A percentile compares a stretch with the other conserved stretches of the same genome.
Evolutionary conservation across 1,284 basidiomycete genomes (phyloP).

Genomic region (Cryptococcus hybrid): DNA sequence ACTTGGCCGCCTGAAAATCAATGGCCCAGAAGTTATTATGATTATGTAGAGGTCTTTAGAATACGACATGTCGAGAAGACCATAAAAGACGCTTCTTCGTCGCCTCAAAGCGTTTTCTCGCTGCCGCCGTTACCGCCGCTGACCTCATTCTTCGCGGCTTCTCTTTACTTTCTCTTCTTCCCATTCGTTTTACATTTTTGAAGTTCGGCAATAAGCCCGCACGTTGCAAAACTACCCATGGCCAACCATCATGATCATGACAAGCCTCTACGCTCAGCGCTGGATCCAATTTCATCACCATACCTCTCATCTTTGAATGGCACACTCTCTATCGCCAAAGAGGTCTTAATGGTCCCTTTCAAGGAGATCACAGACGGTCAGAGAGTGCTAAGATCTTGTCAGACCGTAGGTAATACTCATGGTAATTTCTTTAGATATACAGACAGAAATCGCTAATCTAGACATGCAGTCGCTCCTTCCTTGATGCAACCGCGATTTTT

Average conservation of each 20-base stretch:
- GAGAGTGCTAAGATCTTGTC: conserved; percentile 47
- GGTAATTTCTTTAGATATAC: too few relatives aligned
- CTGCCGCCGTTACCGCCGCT: not conserved
- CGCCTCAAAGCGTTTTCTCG: not conserved
- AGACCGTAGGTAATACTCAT: conserved; percentile 37
- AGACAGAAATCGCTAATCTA: not conserved
- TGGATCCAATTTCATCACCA: conserved; percentile 35
- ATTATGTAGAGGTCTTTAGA: not conserved
- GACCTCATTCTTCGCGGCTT: not conserved
- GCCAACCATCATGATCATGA: conserved; percentile 2
- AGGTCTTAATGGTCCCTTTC: conserved; percentile 45
- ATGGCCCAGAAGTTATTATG: not conserved
- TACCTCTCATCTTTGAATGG: conserved; percentile 30
- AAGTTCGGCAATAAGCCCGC: not conserved
- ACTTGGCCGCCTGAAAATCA: not conserved
- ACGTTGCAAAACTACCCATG: conserved; percentile 3
- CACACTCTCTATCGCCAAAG: conserved; percentile 43
- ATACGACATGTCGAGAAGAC: too few relatives aligned
- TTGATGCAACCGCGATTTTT: conserved; percentile 86
- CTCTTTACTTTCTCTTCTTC: not conserved
- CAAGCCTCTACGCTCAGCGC: conserved; percentile 29
- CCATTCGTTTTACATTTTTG: not conserved
- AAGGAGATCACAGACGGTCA: conserved; percentile 36
- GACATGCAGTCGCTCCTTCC: conserved; percentile 71
- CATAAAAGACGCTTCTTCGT: too few relatives aligned